Conservation (phyloP, 495 filamentous ascomycete genomes). For the Chaetomidium leptoderma region DNA sequence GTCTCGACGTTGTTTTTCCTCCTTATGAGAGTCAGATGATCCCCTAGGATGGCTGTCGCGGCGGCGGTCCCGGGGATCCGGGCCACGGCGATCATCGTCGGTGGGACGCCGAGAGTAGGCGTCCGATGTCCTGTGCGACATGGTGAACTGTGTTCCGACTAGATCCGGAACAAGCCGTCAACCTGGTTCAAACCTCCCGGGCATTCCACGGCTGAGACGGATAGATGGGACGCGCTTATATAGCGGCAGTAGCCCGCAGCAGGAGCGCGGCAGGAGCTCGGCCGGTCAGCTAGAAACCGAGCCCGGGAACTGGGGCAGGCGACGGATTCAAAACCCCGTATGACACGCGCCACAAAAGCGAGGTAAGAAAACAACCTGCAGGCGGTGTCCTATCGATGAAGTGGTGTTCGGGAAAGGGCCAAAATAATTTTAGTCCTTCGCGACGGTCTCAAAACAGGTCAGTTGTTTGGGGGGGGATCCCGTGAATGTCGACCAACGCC, state of each 20-base stretch:
- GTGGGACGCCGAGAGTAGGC: slow-evolving; percentile 23
- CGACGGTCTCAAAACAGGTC: neutral
- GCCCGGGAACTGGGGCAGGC: neutral
- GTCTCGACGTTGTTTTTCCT: slow-evolving; percentile 17
- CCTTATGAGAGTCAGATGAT: neutral
- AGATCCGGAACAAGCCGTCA: slow-evolving; percentile 1
- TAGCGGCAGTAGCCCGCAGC: neutral
- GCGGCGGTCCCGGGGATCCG: slow-evolving; percentile 17
- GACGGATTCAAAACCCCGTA: neutral
- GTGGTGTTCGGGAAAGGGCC: too few species aligned
- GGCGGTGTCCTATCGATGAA: neutral
- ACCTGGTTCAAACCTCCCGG: neutral
- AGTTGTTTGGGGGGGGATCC: too few species aligned
- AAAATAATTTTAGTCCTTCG: neutral
- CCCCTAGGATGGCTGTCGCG: slow-evolving; percentile 11
- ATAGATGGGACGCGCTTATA: neutral
- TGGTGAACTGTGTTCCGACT: slow-evolving; percentile 8
- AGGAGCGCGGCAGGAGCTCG: neutral
- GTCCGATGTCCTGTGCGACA: slow-evolving; percentile 24
- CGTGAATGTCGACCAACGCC: too few species aligned
- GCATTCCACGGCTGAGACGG: neutral
- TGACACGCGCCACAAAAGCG: neutral
- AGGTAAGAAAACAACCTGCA: neutral
- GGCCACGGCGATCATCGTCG: slow-evolving; percentile 19
- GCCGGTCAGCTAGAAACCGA: too few species aligned